Evolutionary conservation across 805 yeast genomes (phyloP).

Genomic region (Nakazawaea wickerhamii): DNA sequence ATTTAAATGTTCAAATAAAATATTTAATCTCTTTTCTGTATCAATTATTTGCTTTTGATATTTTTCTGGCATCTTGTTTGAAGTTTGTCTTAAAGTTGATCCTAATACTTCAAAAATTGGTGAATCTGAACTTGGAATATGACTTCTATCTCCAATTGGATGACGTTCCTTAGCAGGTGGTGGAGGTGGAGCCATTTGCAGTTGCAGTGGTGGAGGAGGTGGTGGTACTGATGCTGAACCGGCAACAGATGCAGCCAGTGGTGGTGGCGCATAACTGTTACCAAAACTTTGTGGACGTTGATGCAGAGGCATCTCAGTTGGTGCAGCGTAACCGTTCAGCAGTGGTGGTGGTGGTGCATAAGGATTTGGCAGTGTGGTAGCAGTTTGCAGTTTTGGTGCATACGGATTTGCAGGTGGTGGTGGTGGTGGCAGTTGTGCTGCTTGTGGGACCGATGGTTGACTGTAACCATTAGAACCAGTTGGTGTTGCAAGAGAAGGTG

Average conservation of each 20-base stretch:
- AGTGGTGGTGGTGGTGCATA: constrained; percentile 30
- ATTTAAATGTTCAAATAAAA: constrained; percentile 73
- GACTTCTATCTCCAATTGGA: constrained; percentile 66
- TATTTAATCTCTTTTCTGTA: constrained; percentile 73
- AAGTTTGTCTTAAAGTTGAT: constrained; percentile 51
- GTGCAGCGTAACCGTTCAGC: constrained; percentile 2
- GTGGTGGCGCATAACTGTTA: constrained; percentile 9
- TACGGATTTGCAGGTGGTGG: constrained; percentile 25
- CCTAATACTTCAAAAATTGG: constrained; percentile 57
- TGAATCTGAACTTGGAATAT: constrained; percentile 51
- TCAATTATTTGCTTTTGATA: constrained; percentile 70
- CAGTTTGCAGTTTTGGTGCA: constrained; percentile 28
- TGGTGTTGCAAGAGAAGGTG: constrained; percentile 16
- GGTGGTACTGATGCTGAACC: constrained; percentile 27
- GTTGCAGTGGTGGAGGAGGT: constrained; percentile 16
- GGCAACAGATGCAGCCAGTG: constrained; percentile 20
- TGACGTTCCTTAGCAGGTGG: constrained; percentile 18
- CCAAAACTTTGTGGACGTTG: not conserved
- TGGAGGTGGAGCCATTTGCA: constrained; percentile 16
- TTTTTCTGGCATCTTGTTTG: constrained; percentile 71
- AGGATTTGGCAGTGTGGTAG: constrained; percentile 21
- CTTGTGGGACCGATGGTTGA: constrained; percentile 1
- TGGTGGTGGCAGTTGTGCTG: constrained; percentile 1
- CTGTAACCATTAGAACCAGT: constrained; percentile 1
- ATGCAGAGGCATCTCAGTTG: constrained; percentile 15